These are phyloP conservation scores for Polyporus arcularius DNA, from an alignment of 768 basidiomycete genomes.

Conservation along the genomic window DNA sequence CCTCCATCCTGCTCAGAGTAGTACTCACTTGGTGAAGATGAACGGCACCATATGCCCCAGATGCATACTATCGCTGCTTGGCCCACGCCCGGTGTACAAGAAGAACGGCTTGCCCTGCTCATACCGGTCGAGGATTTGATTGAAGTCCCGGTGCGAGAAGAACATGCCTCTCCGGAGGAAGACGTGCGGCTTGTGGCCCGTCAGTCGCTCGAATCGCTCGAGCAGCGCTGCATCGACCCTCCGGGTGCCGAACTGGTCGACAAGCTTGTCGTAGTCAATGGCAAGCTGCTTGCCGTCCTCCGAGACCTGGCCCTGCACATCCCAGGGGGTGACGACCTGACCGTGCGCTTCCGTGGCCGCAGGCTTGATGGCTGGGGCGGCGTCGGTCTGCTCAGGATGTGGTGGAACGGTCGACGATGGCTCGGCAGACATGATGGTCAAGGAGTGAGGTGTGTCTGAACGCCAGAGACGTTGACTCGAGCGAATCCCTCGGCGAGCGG, in stretches of 20 bases:
- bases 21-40: conserved; percentile 87
- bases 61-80: conserved; percentile 96
- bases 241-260: conserved; percentile 92
- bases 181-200: conserved; percentile 85
- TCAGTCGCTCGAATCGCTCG: conserved; percentile 87
- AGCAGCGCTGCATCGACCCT: conserved; percentile 75
- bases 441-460: not conserved
- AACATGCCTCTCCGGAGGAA: conserved; percentile 91
- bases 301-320: conserved; percentile 89
- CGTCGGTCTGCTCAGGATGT: conserved; percentile 14
- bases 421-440: conserved; percentile 14
- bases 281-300: conserved; percentile 87
- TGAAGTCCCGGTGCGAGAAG: conserved; percentile 97
- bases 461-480: conserved; percentile 11
- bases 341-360: conserved; percentile 39
- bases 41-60: conserved; percentile 98
- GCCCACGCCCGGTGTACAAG: conserved; percentile 96
- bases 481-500: conserved; percentile 2
- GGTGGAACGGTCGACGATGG: conserved; percentile 8
- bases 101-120: conserved; percentile 98
- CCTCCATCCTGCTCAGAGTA: not conserved
- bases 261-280: conserved; percentile 96
- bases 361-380: conserved; percentile 33
- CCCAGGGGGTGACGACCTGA: conserved; percentile 96
- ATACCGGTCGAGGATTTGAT: conserved; percentile 91